These are phyloP conservation scores for Phytophthora pini DNA, from an alignment of 352 stramenopile genomes.

Conservation along the genomic window DNA sequence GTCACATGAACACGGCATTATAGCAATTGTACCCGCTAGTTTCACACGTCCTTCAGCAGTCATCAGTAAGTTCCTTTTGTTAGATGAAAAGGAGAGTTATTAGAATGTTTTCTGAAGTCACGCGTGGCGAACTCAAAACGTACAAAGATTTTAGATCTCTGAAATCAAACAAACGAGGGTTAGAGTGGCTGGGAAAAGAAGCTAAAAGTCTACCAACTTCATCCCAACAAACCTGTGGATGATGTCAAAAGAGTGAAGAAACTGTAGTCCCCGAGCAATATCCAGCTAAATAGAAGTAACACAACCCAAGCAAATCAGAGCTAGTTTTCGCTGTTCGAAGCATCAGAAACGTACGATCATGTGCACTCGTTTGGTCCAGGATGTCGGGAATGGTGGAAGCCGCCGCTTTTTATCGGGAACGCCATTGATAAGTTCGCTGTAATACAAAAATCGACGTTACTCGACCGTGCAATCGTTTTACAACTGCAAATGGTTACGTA, in stretches of 20 bases:
- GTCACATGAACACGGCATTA: background rate
- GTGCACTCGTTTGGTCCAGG: conserved; percentile 77
- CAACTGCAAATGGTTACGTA: conserved; percentile 27
- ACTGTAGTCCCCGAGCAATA: conserved; percentile 72
- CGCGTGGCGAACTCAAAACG: conserved; percentile 14
- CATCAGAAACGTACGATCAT: conserved; percentile 66
- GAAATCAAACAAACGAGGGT: background rate
- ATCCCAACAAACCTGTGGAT: conserved; percentile 60
- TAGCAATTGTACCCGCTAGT: conserved; percentile 49
- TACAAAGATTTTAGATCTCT: conserved; percentile 87
- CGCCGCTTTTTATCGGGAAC: conserved; percentile 58
- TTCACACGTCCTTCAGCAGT: conserved; percentile 77
- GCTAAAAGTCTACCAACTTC: background rate
- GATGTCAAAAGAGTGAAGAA: conserved; percentile 84
- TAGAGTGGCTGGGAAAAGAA: background rate
- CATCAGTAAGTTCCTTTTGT: conserved; percentile 72
- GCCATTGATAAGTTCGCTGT: conserved; percentile 79
- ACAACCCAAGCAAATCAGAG: conserved; percentile 9
- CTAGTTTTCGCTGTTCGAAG: background rate
- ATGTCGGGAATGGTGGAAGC: conserved; percentile 67
- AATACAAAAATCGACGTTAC: conserved; percentile 2
- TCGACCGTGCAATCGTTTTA: background rate
- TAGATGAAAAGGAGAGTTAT: too few relatives aligned
- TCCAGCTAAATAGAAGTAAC: conserved; percentile 47
- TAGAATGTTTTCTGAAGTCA: conserved; percentile 1